Evolutionary conservation across 2,329 filamentous ascomycete genomes (phyloP), one percentile per base, ranked within the genome.

Genomic region (Colletotrichum tropicale): DNA sequence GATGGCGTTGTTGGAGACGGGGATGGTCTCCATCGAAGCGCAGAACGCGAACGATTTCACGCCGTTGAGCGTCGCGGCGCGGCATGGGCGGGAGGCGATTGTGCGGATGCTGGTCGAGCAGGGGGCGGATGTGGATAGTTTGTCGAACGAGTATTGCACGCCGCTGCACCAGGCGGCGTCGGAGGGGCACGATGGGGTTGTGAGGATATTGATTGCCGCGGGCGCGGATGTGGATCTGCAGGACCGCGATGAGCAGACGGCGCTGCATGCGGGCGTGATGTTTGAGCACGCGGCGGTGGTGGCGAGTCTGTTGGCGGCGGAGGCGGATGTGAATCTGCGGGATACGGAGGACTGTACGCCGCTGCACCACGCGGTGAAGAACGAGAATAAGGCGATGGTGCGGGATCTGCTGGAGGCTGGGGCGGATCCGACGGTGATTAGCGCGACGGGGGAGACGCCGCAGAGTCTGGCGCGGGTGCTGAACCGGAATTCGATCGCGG

Each of bases 161-260:
- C 77, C 77, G 2, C 55, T 79, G 4, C 78, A 78, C 62, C 78
- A 78, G 52, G 77, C 78, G 5, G 78, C 78, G 3, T 74, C 78
- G 16, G 74, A 75, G 28, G 78, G 78, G 12, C 76, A 77, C 30
- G 70, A 78, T 1, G 77, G 77, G 2, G 70, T 78, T 1, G 77
- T 67, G 8, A 21, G 71, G 8, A 56, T 71, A 5, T 16, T 79
- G 18, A 77, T 79, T 6, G 76, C 77, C 4, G 72, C 74, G 16
- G 78, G 78, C 10, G 78, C 78, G 13, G 78, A 79, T 26, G 71
- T 78, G 3, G 76, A 79, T 24, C 32, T 76, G 13, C 70, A 74
- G 38, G 78, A 79, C 24, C 70, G 61, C 4, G 77, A 78, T 38
- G 70, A 76, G 36, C 76, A 78, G 60, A 79, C 74, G 15, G 66